Evolutionary conservation across 2,329 filamentous ascomycete genomes (phyloP), one percentile per base, ranked within the genome.

Genomic region (Dryadomyces sulphureus): DNA sequence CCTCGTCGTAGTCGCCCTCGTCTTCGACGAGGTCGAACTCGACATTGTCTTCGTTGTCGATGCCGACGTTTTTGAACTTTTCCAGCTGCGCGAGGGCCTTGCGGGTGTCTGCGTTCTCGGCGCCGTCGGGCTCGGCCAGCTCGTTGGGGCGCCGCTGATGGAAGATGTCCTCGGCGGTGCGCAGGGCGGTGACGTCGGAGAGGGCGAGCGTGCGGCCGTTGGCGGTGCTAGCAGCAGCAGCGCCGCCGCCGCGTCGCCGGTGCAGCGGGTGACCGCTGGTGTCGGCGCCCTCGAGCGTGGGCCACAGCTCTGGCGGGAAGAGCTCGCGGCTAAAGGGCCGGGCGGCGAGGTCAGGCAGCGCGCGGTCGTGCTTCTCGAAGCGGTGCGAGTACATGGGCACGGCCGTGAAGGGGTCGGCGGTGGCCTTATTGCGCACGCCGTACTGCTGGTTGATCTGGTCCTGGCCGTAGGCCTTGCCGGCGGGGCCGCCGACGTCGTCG

Each of bases 391-490:
- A 77, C 49, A 69, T 70, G n/a, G 72, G 72, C 47, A 77, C 67
- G 36, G 70, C 65, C n/a, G 65, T 68, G 57, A 79, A 79, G 19
- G 74, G 72, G 56, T 78, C 73, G 43, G 72, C 54, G 12, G 69
- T 73, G 34, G 73, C 73, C 54, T 70, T 72, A 60, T 63, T 75
- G 57, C 67, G 69, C 53, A 70, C 60, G 50, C 67, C 70, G 60
- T 72, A 78, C 46, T 67, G 69, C 51, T 69, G 67, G 59, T 77
- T 77, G 56, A 70, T 61, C 59, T 78, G 74, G n/a, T 70, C 65
- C 54, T 75, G 73, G 53, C 72, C 72, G 59, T 78, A 77, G 14
- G 60, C 56, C 42, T 62, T 57, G 44, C 49, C 49, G 20, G 45
- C 25, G 3, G 55, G 60, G 50, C 60, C 61, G 14, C 58, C 62